These are phyloP conservation scores for Leccinellum rugosiceps DNA, from an alignment of 768 basidiomycete genomes.

Conservation along the genomic window DNA sequence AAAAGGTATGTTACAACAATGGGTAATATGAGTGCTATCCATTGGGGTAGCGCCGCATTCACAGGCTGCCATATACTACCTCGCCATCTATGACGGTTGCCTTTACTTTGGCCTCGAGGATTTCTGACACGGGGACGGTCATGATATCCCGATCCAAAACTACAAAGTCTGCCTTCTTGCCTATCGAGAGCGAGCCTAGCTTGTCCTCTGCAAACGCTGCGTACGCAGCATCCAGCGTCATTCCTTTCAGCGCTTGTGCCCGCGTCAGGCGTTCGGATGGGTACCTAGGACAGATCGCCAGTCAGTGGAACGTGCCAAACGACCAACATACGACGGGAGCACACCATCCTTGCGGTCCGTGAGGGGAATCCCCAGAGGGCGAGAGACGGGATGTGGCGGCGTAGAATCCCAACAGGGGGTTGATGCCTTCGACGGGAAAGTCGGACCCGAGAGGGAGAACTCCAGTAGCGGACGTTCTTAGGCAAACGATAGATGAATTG, in stretches of 20 bases:
- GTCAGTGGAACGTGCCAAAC: background rate
- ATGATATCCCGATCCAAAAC: constrained; percentile 81
- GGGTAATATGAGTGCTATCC: no score
- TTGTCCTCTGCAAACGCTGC: constrained; percentile 74
- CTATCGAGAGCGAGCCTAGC: constrained; percentile 68
- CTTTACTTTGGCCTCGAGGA: constrained; percentile 60
- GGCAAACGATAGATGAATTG: background rate
- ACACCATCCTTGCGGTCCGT: constrained; percentile 81
- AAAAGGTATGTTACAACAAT: constrained; percentile 1
- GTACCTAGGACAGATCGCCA: constrained; percentile 53
- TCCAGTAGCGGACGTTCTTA: constrained; percentile 48
- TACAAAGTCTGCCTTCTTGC: constrained; percentile 88
- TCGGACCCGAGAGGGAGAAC: constrained; percentile 85
- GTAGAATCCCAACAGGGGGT: constrained; percentile 87
- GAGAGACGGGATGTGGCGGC: constrained; percentile 79
- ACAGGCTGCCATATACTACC: constrained; percentile 53
- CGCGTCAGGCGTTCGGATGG: constrained; percentile 73
- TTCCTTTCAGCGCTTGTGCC: constrained; percentile 80
- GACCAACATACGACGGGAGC: constrained; percentile 11
- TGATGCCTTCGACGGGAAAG: constrained; percentile 90
- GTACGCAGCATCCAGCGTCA: constrained; percentile 88
- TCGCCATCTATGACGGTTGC: constrained; percentile 77
- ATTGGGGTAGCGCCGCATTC: background rate
- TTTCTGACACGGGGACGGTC: constrained; percentile 55
- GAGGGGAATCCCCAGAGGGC: constrained; percentile 71